These are phyloP conservation scores for Lachancea fermentati DNA, from an alignment of 805 yeast genomes.

Conservation along the genomic window DNA sequence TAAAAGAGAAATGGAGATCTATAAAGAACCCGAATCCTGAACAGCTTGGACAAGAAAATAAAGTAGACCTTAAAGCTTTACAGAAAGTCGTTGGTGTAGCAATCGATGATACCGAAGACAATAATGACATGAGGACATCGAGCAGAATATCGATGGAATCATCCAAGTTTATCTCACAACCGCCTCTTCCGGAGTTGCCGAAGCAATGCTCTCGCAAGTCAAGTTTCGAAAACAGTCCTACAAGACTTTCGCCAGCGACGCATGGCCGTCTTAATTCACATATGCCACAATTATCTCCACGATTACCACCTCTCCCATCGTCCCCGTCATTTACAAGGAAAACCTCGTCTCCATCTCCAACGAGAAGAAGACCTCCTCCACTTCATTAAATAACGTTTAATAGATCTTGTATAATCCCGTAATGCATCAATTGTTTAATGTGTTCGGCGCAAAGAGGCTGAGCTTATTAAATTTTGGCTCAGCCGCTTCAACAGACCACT, in stretches of 20 bases:
- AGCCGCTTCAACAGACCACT: background rate
- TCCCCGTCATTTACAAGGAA: conserved; percentile 9
- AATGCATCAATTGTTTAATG: conserved; percentile 6
- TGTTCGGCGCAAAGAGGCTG: background rate
- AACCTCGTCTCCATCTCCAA: conserved; percentile 14
- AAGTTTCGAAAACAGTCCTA: conserved; percentile 3
- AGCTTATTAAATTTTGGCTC: background rate
- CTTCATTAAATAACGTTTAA: background rate
- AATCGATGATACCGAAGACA: conserved; percentile 5
- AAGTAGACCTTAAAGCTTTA: conserved; percentile 32
- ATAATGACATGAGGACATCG: background rate
- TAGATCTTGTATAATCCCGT: conserved; percentile 7
- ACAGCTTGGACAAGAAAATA: conserved; percentile 9
- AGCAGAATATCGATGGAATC: background rate
- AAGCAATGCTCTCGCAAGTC: conserved; percentile 5
- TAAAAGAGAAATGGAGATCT: conserved; percentile 31
- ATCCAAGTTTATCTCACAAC: conserved; percentile 12
- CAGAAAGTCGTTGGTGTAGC: conserved; percentile 33
- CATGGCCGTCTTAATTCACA: conserved; percentile 1
- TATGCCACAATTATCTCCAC: conserved; percentile 1
- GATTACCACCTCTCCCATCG: conserved; percentile 17
- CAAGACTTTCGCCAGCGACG: too few species aligned
- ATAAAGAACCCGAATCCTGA: conserved; percentile 29
- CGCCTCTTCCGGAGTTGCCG: conserved; percentile 28
- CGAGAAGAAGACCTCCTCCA: conserved; percentile 24